Percentiles rank a stretch among this genome's conserved stretches.
These are phyloP conservation scores for Termitomyces sp. DNA, from an alignment of 768 basidiomycete genomes.

Conservation along the genomic window DNA sequence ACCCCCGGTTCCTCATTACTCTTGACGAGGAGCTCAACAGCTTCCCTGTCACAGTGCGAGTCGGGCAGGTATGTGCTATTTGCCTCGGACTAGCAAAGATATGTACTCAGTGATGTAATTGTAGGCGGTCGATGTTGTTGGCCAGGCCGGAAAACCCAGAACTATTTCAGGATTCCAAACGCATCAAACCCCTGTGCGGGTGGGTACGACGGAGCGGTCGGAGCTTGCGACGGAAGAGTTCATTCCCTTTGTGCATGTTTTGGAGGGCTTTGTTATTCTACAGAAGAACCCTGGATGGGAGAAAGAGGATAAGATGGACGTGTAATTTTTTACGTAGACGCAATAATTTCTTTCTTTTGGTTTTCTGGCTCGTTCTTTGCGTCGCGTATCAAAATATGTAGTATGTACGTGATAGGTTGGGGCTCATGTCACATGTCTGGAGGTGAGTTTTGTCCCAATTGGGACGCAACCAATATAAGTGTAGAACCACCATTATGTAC, in stretches of 20 bases:
- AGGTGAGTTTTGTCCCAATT: too few relatives aligned
- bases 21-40: conserved; percentile 88
- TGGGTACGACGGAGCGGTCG: conserved; percentile 91
- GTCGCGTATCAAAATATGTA: neutral
- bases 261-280: conserved; percentile 91
- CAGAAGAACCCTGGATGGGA: conserved; percentile 92
- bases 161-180: conserved; percentile 99
- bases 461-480: too few relatives aligned
- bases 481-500: too few relatives aligned
- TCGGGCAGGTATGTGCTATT: conserved; percentile 69
- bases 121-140: conserved; percentile 94
- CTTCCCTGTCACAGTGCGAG: conserved; percentile 88
- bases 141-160: conserved; percentile 95
- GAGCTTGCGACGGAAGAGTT: conserved; percentile 97
- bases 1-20: conserved; percentile 96
- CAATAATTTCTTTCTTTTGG: conserved; percentile 3
- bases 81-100: neutral
- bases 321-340: conserved; percentile 36
- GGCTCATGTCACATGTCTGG: too few relatives aligned
- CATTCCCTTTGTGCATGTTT: conserved; percentile 83
- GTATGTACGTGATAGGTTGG: too few relatives aligned
- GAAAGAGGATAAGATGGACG: conserved; percentile 81
- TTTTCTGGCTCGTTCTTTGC: neutral
- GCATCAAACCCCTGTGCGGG: conserved; percentile 91
- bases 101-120: conserved; percentile 1